Percentiles rank a stretch among this genome's conserved stretches.
Conservation (phyloP, 768 basidiomycete species). For the Mycena sanguinolenta region DNA sequence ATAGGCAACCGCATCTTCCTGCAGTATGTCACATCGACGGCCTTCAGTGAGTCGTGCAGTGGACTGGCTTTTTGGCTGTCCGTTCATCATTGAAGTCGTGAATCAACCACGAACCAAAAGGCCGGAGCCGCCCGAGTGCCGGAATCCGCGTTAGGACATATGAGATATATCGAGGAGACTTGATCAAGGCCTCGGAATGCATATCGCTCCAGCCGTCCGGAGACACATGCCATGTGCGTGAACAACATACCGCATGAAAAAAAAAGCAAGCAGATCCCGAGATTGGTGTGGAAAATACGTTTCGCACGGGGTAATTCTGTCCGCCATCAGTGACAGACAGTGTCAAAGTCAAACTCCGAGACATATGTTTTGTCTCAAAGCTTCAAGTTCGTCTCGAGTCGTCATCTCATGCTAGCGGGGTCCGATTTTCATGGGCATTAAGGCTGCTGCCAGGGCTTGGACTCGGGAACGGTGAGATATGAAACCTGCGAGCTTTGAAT, state of each 20-base stretch:
- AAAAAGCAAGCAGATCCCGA: background rate
- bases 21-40: conserved; percentile 21
- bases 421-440: conserved; percentile 33
- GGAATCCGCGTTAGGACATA: conserved; percentile 32
- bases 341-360: conserved; percentile 25
- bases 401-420: conserved; percentile 7
- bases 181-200: conserved; percentile 7
- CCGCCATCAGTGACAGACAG: conserved; percentile 26
- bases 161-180: conserved; percentile 32
- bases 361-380: conserved; percentile 14
- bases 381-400: conserved; percentile 10
- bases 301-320: conserved; percentile 13
- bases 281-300: background rate
- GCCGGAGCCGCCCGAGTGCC: conserved; percentile 29
- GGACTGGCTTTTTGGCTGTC: conserved; percentile 31
- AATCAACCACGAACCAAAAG: background rate
- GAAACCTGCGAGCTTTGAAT: conserved; percentile 13
- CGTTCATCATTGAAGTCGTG: conserved; percentile 5
- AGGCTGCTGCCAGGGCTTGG: conserved; percentile 16
- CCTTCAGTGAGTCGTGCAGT: conserved; percentile 17
- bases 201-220: background rate
- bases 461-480: background rate
- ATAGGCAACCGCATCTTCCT: conserved; percentile 10
- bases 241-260: background rate
- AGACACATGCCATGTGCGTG: conserved; percentile 22